These are phyloP conservation scores for Neurospora discreta DNA, from an alignment of 495 filamentous ascomycete species.

Conservation along the genomic window DNA sequence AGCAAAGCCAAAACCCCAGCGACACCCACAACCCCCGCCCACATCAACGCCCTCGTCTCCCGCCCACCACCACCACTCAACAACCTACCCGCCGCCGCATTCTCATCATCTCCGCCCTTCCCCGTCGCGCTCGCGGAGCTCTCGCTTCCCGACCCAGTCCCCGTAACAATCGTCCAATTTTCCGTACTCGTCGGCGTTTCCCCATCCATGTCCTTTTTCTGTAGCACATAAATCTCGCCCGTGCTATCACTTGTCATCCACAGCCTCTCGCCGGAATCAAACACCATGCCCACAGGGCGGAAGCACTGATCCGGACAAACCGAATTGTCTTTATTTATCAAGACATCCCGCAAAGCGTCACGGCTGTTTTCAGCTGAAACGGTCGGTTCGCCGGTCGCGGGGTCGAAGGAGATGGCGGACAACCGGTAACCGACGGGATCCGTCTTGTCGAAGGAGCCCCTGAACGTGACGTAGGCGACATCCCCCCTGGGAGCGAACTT, in stretches of 20 bases:
- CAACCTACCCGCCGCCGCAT: background rate
- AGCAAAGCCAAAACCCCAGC: background rate
- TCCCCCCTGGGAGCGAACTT: constrained; percentile 30
- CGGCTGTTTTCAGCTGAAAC: constrained; percentile 21
- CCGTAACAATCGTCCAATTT: constrained; percentile 11
- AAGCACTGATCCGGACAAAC: constrained; percentile 40
- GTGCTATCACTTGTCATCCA: constrained; percentile 40
- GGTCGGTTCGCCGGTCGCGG: constrained; percentile 27
- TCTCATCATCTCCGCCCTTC: background rate
- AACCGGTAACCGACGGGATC: constrained; percentile 42
- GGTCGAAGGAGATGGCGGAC: constrained; percentile 25
- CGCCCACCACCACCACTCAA: background rate
- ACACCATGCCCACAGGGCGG: constrained; percentile 37
- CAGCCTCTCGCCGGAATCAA: constrained; percentile 31
- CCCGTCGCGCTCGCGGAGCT: background rate
- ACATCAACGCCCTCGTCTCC: background rate
- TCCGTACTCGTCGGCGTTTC: constrained; percentile 4
- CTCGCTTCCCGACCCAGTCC: background rate
- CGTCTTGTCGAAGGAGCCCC: constrained; percentile 40
- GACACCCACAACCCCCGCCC: background rate
- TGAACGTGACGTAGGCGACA: constrained; percentile 40
- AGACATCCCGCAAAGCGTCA: constrained; percentile 30
- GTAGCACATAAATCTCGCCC: constrained; percentile 41
- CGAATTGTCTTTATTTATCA: constrained; percentile 32
- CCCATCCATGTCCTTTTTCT: background rate